phyloP scores from a whole-genome alignment of 2,329 filamentous ascomycete genomes.

The Colletotrichum musicola region DNA sequence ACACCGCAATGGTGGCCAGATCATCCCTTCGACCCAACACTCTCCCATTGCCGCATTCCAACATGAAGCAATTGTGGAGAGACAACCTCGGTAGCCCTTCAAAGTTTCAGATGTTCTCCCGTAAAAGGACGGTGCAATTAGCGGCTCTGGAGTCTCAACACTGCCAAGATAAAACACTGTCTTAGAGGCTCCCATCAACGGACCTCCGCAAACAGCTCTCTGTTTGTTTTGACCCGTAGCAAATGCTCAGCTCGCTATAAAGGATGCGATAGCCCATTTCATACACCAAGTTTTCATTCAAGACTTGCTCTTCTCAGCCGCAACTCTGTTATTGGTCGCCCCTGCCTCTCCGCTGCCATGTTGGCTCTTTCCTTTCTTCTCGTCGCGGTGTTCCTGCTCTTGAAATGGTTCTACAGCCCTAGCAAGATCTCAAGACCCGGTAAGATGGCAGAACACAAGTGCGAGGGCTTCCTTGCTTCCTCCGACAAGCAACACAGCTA shows the following conservation, averaged over 20 bases:
- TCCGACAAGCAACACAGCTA: slow-evolving; percentile 15
- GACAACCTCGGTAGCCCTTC: no score
- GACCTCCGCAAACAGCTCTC: background rate
- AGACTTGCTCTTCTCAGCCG: no score
- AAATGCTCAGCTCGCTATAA: no score
- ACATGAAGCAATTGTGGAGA: background rate
- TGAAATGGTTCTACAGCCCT: slow-evolving; percentile 8
- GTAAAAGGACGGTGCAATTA: no score
- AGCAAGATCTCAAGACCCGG: slow-evolving; percentile 17
- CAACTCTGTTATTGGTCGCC: no score
- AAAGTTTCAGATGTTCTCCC: background rate
- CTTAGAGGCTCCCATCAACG: background rate
- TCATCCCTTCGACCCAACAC: background rate
- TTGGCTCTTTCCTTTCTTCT: background rate
- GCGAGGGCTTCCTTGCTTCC: slow-evolving; percentile 39
- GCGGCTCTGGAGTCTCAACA: slow-evolving; percentile 2
- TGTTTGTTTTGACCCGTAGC: background rate
- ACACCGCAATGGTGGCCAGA: background rate
- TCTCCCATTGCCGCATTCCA: background rate
- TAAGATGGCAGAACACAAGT: slow-evolving; percentile 33
- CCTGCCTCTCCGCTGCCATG: background rate
- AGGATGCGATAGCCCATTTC: no score
- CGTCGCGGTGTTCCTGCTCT: slow-evolving; percentile 7
- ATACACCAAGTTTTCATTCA: no score
- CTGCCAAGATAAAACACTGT: background rate